Evolutionary conservation across 768 basidiomycete genomes (phyloP), one percentile per base, ranked within the genome.

Genomic region (Trichaptum fuscoviolaceum): DNA sequence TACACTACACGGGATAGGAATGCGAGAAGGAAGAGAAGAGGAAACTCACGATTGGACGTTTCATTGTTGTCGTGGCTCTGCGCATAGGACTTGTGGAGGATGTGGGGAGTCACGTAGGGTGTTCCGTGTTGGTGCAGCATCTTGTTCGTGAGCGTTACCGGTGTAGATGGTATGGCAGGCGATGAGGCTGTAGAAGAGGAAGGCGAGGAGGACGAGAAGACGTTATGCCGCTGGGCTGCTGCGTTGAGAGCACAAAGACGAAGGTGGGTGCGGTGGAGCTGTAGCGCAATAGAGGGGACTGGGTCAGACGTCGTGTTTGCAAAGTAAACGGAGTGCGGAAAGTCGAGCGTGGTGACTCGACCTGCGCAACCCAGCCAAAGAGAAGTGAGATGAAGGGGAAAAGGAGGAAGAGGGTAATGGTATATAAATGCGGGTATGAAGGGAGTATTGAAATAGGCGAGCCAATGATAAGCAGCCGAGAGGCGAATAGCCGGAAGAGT

Each of bases 21-120:
- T 27, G 23, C 62, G 66, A 42, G 27, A 34, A 58, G 34, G 36
- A n/a, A 63, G 64, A 25, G 34, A 30, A 65, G n/a, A 35, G 26
- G 7, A 30, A 4, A 81, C 87, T 70, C 78, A 91, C 90, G 81
- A 30, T 81, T 84, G 67, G 82, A 83, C 67, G 79, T 80, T 66
- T 78, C 77, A 76, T 92, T 90, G 67, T 83, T 78, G 77, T 93
- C 91, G 70, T 82, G 80, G 1, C 86, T 80, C 74, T 92, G 90
- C 2, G 92, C 90, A 77, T 93, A 93, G 79, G 91, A 78, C 76
- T 88, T 91, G 83, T 93, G 92, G 75, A 92, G 88, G 79, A 93
- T 93, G 77, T 92, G 91, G 35, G 92, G 92, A 69, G 92, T 93
- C 64, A 93, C 90, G 75, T 93, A 92, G 72, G 92, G 92, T 9